Conservation (phyloP, 176 grass and related monocot genomes). For the Hyparrhenia diplandra region DNA sequence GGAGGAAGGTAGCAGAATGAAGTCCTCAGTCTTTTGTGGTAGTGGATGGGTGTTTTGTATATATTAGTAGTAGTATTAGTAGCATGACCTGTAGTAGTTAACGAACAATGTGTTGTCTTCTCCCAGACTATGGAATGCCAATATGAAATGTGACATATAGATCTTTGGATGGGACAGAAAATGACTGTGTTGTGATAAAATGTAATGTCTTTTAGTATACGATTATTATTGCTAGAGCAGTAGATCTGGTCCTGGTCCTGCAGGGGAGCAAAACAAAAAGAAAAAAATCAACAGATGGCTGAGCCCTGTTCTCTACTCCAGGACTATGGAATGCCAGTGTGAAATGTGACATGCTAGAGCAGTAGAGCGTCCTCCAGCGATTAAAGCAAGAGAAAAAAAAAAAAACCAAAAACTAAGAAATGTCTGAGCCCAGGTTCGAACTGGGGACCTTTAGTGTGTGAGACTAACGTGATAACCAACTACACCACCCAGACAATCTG, state of each 20-base stretch:
- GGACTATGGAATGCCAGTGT: no score
- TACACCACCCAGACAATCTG: constrained; percentile 45
- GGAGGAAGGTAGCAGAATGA: no score
- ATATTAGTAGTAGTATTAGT: no score
- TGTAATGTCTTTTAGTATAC: no score
- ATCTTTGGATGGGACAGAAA: background rate
- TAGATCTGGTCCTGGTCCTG: no score
- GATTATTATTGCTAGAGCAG: background rate
- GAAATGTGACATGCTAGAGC: no score
- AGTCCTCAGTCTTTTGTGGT: no score
- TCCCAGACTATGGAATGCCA: background rate
- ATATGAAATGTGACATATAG: background rate
- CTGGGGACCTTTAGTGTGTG: constrained; percentile 83
- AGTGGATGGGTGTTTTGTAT: no score
- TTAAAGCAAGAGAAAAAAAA: background rate
- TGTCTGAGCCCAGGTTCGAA: constrained; percentile 62
- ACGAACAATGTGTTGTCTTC: background rate
- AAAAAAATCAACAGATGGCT: no score
- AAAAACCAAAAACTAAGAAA: no score
- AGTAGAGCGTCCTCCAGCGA: background rate
- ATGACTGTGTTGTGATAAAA: background rate
- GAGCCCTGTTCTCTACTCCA: no score
- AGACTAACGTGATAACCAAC: constrained; percentile 75
- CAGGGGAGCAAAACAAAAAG: no score
- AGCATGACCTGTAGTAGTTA: background rate